Conservation (phyloP, 2,329 filamentous ascomycete species). For the Nothophoma quercina region DNA sequence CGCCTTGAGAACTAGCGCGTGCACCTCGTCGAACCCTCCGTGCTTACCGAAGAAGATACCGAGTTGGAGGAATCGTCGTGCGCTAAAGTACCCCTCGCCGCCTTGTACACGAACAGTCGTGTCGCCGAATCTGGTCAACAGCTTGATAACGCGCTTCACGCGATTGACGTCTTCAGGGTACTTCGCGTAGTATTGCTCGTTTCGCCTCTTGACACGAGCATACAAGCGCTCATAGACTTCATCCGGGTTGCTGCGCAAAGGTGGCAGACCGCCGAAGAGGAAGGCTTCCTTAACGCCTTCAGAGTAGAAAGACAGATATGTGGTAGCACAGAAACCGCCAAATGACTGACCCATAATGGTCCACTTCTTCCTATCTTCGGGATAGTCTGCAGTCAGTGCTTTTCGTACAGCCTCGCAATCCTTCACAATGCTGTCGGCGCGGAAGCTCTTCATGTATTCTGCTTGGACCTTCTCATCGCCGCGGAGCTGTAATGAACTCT, state of each 20-base stretch:
- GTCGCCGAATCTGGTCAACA: slow-evolving; percentile 65
- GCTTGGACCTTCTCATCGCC: slow-evolving; percentile 73
- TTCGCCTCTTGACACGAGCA: slow-evolving; percentile 72
- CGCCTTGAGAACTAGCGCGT: slow-evolving; percentile 71
- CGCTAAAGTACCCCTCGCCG: slow-evolving; percentile 72
- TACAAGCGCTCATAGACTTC: slow-evolving; percentile 79
- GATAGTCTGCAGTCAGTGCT: slow-evolving; percentile 73
- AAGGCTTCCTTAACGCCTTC: slow-evolving; percentile 82
- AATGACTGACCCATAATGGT: slow-evolving; percentile 90
- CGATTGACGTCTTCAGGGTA: slow-evolving; percentile 79
- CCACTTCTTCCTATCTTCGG: slow-evolving; percentile 78
- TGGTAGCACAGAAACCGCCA: slow-evolving; percentile 84
- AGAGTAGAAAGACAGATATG: slow-evolving; percentile 82
- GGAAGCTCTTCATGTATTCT: slow-evolving; percentile 81
- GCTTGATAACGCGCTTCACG: slow-evolving; percentile 71
- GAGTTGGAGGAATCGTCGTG: slow-evolving; percentile 76
- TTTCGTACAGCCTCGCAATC: slow-evolving; percentile 87
- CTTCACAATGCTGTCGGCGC: slow-evolving; percentile 87
- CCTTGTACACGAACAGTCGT: slow-evolving; percentile 72
- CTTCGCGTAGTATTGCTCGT: slow-evolving; percentile 81
- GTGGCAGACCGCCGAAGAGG: slow-evolving; percentile 82
- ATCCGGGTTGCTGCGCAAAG: slow-evolving; percentile 74
- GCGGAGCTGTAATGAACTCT: slow-evolving; percentile 71
- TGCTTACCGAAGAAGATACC: slow-evolving; percentile 82
- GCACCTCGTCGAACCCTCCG: slow-evolving; percentile 51